Evolutionary conservation across 305 asterid species (phyloP), one percentile per base, ranked within the genome.

Genomic region (Solanum hybrid): DNA sequence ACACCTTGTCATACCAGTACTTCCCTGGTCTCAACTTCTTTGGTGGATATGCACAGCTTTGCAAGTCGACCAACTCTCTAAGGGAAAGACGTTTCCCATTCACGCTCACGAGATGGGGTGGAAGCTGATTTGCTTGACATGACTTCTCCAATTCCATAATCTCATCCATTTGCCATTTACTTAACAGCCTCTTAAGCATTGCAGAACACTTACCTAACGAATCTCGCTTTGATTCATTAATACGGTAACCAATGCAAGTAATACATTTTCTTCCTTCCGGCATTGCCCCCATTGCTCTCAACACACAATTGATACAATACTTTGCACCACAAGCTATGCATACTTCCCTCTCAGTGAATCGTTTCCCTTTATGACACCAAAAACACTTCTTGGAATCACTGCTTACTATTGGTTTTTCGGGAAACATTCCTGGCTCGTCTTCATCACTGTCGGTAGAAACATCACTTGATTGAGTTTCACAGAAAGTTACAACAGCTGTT

Each of bases 211-310:
- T 96, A 37, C 99, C 99, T 22, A 97, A 92, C 6, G 93, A 91
- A 69, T 91, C 92, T n/a, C 98, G 87, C 57, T 92, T 95, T 6
- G 94, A 69, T 91, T 97, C 98, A 64, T 93, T 89, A 87, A 97
- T 94, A 22, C 91, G 89, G 90, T 75, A 93, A 18, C 96, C 94
- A 16, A 95, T 93, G 89, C 99, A 97, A 57, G 94, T 29, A 79
- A 95, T 87, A 37, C 99, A 97, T 89, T 97, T 97, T 90, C 99
- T 92, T 42, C 99, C 99, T 90, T 97, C 98, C 0, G 97, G 94
- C 99, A 97, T 96, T 64, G 98, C 95, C 46, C 99, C 99, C 99
- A 97, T 97, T 88, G 98, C 96, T 92, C 98, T 92, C 76, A 95
- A 33, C 90, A 97, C 93, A 90, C 99, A 97, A 85, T 89, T 91